Conservation (phyloP, 192 early-diverging fungal genomes). For the Coemansia sp. region DNA sequence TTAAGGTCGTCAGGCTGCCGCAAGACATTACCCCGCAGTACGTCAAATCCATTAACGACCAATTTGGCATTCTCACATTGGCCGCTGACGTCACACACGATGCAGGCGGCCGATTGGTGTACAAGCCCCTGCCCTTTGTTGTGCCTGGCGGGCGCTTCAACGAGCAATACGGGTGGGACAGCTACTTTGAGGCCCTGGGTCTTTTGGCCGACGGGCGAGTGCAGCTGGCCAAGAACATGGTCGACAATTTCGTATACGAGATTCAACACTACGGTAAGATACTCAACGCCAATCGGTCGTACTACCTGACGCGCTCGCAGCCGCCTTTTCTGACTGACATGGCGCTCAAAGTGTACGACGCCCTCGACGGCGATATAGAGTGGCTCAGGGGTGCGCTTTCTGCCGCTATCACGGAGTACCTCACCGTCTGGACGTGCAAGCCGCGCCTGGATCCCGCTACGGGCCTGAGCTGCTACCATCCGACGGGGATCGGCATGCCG, state of each 20-base stretch:
- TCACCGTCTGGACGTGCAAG: conserved; percentile 84
- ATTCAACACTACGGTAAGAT: conserved; percentile 99
- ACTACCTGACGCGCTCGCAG: conserved; percentile 96
- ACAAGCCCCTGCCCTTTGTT: conserved; percentile 88
- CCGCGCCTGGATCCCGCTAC: conserved; percentile 77
- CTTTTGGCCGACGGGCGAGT: conserved; percentile 82
- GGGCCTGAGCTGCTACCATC: conserved; percentile 81
- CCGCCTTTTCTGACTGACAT: conserved; percentile 99
- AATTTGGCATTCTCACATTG: conserved; percentile 89
- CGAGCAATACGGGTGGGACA: conserved; percentile 99
- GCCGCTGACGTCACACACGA: conserved; percentile 59
- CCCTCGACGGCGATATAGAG: conserved; percentile 50
- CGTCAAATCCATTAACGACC: conserved; percentile 87
- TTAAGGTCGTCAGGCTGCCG: conserved; percentile 83
- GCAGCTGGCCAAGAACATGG: conserved; percentile 90
- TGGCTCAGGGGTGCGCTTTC: conserved; percentile 74
- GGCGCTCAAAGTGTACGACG: conserved; percentile 77
- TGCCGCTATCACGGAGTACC: conserved; percentile 89
- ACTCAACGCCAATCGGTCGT: conserved; percentile 96
- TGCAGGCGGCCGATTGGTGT: conserved; percentile 54
- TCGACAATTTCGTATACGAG: conserved; percentile 97
- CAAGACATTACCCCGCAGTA: conserved; percentile 83
- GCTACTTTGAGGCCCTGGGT: conserved; percentile 91
- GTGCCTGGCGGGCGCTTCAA: conserved; percentile 99
- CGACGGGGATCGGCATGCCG: conserved; percentile 92